Evolutionary conservation across 2,329 filamentous ascomycete genomes (phyloP).

Genomic region (Sarocladium brachiariae): DNA sequence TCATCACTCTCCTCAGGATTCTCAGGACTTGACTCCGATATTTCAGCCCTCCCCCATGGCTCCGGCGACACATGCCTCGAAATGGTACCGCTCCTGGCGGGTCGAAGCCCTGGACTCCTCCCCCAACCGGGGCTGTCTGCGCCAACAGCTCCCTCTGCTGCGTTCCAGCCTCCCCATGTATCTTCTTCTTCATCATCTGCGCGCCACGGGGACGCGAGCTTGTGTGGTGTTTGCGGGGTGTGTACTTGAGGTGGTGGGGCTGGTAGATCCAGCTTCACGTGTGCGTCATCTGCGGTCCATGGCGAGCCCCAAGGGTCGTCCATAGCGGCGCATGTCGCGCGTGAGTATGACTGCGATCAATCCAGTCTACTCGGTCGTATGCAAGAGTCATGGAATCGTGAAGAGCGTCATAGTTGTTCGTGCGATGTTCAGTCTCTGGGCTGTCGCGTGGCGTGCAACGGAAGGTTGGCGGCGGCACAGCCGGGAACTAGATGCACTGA

Average conservation of each 20-base stretch:
- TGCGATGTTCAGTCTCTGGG: neutral
- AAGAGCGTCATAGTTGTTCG: neutral
- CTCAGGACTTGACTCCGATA: neutral
- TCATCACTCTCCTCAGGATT: neutral
- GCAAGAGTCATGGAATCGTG: neutral
- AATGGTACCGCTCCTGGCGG: constrained; percentile 16
- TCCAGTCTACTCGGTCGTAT: neutral
- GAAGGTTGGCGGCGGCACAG: neutral
- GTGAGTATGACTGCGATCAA: neutral
- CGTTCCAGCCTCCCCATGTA: constrained; percentile 30
- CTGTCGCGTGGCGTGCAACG: neutral
- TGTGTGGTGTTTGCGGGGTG: constrained; percentile 20
- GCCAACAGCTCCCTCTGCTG: constrained; percentile 16
- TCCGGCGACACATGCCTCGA: constrained; percentile 23
- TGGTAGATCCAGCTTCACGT: constrained; percentile 29
- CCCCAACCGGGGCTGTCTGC: constrained; percentile 24
- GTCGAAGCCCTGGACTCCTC: constrained; percentile 25
- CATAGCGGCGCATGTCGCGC: constrained; percentile 36
- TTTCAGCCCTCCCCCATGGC: constrained; percentile 16
- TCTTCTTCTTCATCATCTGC: constrained; percentile 21
- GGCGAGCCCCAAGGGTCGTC: constrained; percentile 59
- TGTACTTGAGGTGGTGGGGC: constrained; percentile 26
- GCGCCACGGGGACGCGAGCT: constrained; percentile 22
- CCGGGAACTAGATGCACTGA: neutral
- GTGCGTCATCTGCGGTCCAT: constrained; percentile 38